phyloP scores from a whole-genome alignment of 768 basidiomycete species.

The Boletus vermiculosoides region DNA sequence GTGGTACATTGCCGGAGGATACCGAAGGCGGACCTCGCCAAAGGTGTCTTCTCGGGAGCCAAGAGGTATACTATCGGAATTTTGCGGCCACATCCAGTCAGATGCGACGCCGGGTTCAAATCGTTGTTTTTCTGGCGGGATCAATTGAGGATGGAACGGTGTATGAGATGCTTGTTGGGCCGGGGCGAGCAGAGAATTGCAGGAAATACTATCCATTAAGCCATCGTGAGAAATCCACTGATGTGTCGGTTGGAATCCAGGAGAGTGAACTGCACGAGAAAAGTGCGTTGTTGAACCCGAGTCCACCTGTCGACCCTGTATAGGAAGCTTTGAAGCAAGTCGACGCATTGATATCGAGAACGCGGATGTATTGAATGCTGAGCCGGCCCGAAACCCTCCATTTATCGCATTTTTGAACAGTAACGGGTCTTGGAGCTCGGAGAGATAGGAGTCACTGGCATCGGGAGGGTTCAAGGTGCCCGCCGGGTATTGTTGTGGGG shows the following conservation, averaged over 20 bases:
- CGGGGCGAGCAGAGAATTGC: conserved; percentile 21
- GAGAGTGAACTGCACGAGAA: conserved; percentile 10
- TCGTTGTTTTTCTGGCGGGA: conserved; percentile 16
- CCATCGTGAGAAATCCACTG: conserved; percentile 16
- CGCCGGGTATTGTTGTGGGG: conserved; percentile 8
- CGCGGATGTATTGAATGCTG: conserved; percentile 15
- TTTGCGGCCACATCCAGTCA: conserved; percentile 23
- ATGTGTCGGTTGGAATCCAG: conserved; percentile 17
- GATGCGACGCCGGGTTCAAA: neutral
- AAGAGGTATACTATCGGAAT: conserved; percentile 7
- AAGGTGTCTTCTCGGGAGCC: conserved; percentile 5
- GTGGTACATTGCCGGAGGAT: conserved; percentile 5
- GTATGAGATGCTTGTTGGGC: conserved; percentile 31
- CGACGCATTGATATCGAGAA: conserved; percentile 35
- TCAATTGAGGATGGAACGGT: conserved; percentile 24
- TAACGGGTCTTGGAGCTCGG: conserved; percentile 13
- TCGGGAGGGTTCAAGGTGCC: neutral
- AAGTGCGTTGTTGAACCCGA: conserved; percentile 14
- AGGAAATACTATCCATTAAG: conserved; percentile 5
- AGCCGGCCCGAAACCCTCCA: conserved; percentile 7
- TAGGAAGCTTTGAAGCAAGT: conserved; percentile 31
- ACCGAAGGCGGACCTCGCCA: conserved; percentile 11
- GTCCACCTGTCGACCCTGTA: conserved; percentile 20
- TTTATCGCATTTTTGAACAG: conserved; percentile 16
- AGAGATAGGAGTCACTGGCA: conserved; percentile 16